phyloP scores from a whole-genome alignment of 2,329 filamentous ascomycete species.

The Metarhizium humberi region DNA sequence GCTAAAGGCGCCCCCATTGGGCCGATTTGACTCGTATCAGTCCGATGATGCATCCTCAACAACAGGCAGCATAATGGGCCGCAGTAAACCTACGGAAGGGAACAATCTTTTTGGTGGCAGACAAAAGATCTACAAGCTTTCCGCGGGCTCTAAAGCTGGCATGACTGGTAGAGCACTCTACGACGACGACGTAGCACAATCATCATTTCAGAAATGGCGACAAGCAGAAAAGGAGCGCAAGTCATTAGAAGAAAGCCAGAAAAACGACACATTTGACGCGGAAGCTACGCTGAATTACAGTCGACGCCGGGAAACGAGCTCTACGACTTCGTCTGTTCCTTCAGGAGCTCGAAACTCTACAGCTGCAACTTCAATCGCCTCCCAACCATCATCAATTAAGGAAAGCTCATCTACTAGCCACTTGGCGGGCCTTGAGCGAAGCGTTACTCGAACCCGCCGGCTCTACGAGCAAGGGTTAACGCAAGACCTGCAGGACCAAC shows the following conservation, averaged over 20 bases:
- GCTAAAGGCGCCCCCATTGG: conserved; percentile 51
- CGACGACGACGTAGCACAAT: conserved; percentile 76
- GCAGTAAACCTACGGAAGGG: conserved; percentile 74
- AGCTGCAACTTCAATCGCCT: conserved; percentile 72
- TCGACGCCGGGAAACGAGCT: conserved; percentile 75
- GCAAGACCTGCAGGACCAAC: conserved; percentile 72
- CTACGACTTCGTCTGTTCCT: conserved; percentile 64
- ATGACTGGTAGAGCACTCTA: conserved; percentile 68
- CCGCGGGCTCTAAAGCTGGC: conserved; percentile 41
- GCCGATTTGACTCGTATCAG: conserved; percentile 55
- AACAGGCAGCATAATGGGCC: conserved; percentile 68
- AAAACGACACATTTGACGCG: conserved; percentile 30
- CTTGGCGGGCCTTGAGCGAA: conserved; percentile 47
- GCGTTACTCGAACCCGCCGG: conserved; percentile 59
- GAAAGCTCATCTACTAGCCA: conserved; percentile 33
- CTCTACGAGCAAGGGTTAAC: conserved; percentile 78
- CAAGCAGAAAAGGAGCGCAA: conserved; percentile 49
- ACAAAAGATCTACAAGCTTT: conserved; percentile 89
- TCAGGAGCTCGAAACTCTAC: conserved; percentile 69
- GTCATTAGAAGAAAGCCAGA: conserved; percentile 29
- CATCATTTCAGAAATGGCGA: conserved; percentile 72
- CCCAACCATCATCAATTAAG: conserved; percentile 47
- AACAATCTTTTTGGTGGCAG: conserved; percentile 91
- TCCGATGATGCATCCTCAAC: conserved; percentile 63
- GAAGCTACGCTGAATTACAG: conserved; percentile 53